Percentiles rank a stretch among this genome's conserved stretches.
Conservation (phyloP, 2,329 filamentous ascomycete genomes). For the Diaporthe sp. region DNA sequence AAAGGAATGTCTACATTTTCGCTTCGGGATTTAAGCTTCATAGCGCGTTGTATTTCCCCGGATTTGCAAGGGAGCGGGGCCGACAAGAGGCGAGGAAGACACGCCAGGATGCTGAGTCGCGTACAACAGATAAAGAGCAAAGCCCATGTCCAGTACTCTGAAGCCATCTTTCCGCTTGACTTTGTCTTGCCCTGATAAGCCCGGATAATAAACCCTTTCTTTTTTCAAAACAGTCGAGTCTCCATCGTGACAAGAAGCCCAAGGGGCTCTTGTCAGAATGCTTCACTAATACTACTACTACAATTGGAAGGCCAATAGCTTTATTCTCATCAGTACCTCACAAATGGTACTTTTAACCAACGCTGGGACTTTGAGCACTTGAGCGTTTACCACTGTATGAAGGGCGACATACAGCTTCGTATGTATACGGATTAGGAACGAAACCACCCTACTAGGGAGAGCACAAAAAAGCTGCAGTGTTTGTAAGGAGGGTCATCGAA, state of each 20-base stretch:
- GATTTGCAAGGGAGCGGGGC: slow-evolving; percentile 21
- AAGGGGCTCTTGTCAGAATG: neutral
- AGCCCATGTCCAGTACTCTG: neutral
- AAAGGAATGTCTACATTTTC: neutral
- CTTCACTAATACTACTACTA: neutral
- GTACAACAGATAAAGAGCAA: neutral
- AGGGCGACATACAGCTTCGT: too few relatives aligned
- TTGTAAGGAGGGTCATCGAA: too few relatives aligned
- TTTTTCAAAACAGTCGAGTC: neutral
- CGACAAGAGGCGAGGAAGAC: neutral
- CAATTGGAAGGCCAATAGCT: neutral
- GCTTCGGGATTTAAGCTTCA: neutral
- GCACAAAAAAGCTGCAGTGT: too few relatives aligned
- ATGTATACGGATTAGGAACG: too few relatives aligned
- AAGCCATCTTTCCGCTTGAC: neutral
- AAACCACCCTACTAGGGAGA: too few relatives aligned
- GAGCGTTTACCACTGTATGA: too few relatives aligned
- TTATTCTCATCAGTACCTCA: neutral
- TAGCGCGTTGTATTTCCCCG: neutral
- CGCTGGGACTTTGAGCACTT: too few relatives aligned
- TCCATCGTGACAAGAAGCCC: neutral
- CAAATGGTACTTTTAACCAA: neutral
- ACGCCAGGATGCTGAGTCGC: slow-evolving; percentile 21
- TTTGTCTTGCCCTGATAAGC: neutral
- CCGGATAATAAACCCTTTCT: too few relatives aligned